Percentiles rank a stretch among this genome's conserved stretches.
These are phyloP conservation scores for Wickerhamiella spandovensis DNA, from an alignment of 805 yeast species.

Conservation along the genomic window DNA sequence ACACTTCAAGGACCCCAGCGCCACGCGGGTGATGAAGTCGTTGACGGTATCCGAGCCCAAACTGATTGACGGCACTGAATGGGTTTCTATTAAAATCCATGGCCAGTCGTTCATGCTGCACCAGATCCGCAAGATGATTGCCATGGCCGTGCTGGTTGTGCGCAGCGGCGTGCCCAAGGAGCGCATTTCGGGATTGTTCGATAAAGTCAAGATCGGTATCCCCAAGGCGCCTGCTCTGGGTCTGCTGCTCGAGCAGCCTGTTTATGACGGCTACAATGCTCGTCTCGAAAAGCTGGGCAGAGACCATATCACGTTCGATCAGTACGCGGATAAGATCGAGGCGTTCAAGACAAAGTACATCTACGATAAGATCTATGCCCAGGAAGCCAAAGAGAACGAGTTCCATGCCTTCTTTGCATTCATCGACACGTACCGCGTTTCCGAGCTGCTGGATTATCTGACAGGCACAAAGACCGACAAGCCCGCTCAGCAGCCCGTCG, in stretches of 20 bases:
- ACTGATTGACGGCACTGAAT: slow-evolving; percentile 84
- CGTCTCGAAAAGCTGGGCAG: slow-evolving; percentile 64
- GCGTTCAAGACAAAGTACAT: slow-evolving; percentile 77
- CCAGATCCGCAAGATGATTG: slow-evolving; percentile 95
- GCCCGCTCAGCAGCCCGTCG: slow-evolving; percentile 1
- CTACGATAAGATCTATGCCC: slow-evolving; percentile 83
- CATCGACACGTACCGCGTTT: slow-evolving; percentile 68
- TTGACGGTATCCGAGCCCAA: slow-evolving; percentile 77
- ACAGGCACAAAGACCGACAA: slow-evolving; percentile 21
- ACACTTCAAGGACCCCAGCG: slow-evolving; percentile 68
- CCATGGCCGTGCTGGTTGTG: slow-evolving; percentile 78
- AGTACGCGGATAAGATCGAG: slow-evolving; percentile 58
- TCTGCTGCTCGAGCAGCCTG: slow-evolving; percentile 77
- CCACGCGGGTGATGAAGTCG: slow-evolving; percentile 68
- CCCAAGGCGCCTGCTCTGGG: slow-evolving; percentile 98
- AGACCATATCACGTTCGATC: slow-evolving; percentile 54
- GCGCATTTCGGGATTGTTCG: slow-evolving; percentile 68
- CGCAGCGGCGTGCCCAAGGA: slow-evolving; percentile 74
- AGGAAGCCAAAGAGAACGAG: slow-evolving; percentile 76
- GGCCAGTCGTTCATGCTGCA: slow-evolving; percentile 98
- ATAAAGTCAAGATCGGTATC: slow-evolving; percentile 61
- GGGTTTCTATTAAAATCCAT: slow-evolving; percentile 92
- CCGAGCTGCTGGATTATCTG: slow-evolving; percentile 45
- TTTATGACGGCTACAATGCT: slow-evolving; percentile 71
- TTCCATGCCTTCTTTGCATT: slow-evolving; percentile 85